phyloP scores from a whole-genome alignment of 169 alveolate species.

The Plasmodium cynomolgi region DNA sequence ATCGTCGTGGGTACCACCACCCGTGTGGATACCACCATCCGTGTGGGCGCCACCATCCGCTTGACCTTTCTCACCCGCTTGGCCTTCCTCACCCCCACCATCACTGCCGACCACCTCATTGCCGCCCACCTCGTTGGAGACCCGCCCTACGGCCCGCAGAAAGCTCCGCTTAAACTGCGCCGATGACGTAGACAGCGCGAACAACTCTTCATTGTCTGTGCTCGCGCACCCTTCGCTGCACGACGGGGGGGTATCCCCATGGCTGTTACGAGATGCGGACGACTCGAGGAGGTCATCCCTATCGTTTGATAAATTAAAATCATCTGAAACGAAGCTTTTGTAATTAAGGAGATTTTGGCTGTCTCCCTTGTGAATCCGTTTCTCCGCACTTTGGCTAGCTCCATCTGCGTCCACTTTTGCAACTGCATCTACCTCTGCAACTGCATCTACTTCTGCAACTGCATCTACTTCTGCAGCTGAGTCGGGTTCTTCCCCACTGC shows the following conservation, averaged over 20 bases:
- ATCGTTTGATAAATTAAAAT: background rate
- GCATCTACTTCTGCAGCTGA: background rate
- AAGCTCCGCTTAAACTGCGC: conserved; percentile 7
- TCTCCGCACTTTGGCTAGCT: background rate
- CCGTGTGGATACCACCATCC: background rate
- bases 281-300: background rate
- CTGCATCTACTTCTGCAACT: background rate
- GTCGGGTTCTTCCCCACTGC: background rate
- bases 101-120: background rate
- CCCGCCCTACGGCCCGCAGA: background rate
- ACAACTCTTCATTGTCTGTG: conserved; percentile 7
- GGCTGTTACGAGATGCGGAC: background rate
- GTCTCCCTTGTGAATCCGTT: background rate
- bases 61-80: background rate
- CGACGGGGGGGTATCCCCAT: background rate
- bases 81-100: background rate
- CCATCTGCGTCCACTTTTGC: too few relatives aligned
- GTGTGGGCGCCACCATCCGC: background rate
- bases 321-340: background rate
- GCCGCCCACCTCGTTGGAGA: background rate
- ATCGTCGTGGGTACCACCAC: too few relatives aligned
- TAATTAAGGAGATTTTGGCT: background rate
- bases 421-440: too few relatives aligned
- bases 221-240: background rate
- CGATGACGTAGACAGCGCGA: conserved; percentile 29